Evolutionary conservation across 306 rosid species (phyloP), one percentile per base, ranked within the genome.

Genomic region (Dalbergia oliveri): DNA sequence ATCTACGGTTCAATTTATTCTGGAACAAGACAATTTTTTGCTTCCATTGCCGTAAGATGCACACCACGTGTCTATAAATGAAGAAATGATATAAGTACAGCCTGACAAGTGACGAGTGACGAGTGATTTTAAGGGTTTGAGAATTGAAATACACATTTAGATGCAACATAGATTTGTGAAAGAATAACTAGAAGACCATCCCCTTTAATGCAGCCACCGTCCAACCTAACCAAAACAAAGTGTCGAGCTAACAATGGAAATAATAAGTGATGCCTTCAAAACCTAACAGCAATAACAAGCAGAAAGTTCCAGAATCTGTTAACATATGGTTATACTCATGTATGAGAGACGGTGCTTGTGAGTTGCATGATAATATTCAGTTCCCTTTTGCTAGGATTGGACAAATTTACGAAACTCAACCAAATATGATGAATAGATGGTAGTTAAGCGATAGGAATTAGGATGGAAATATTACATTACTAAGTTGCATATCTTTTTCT

Each of bases 401-500:
- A 63, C 16, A n/a, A 51, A 78, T 34, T 60, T 68, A 63, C 14
- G 8, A 62, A 69, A 69, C 49, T 65, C 67, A 79, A 65, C 45
- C 60, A 63, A 59, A 77, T 69, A 62, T 45, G 50, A 66, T 47
- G 44, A 68, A 75, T 58, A 26, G 11, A 66, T 11, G 19, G 51
- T 47, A 69, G 11, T 78, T 43, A 76, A 81, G 75, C 53, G 54
- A 53, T 14, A 15, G 58, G 58, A 50, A 50, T 56, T 9, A 64
- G 76, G 62, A 75, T 68, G 58, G 73, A 82, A 79, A 85, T 41
- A 54, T 79, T 92, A 95, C 99, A 83, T 78, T 88, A 63, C 81
- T 86, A 80, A 95, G 97, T 8, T 89, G 93, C 21, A 93, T 83
- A 76, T 93, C 97, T 85, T 93, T 95, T 26, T 91, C 89, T 84